Evolutionary conservation across 2,329 filamentous ascomycete genomes (phyloP), one percentile per base, ranked within the genome.

Genomic region (Neurospora sp.): DNA sequence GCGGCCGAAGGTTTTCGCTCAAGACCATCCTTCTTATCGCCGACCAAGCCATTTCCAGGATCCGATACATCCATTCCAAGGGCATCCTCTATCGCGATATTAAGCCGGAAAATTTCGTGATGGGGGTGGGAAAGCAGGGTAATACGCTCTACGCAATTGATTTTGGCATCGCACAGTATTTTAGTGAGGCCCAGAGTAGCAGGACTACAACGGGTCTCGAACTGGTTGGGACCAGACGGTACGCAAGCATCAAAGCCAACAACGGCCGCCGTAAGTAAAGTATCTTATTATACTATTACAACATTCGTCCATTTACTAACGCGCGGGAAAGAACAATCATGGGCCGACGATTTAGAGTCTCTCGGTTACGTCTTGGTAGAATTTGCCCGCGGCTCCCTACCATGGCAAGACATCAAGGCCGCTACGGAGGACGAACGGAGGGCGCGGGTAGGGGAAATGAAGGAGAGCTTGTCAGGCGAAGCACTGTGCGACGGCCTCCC

Each of bases 101-200:
- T 85, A 98, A 98, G 86, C 95, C 96, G 19, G 95, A 98, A 85
- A 98, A 98, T 87, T 98, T 98, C 84, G 86, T 97, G 67, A 97
- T 97, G 93, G 94, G 94, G 73, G 97, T 97, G 77, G 95, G 94
- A 78, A 97, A 97, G 88, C 92, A 94, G 79, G 95, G 95, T 73
- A 98, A 98, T 84, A 94, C 97, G 84, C 94, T 98, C 85, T 97
- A 98, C 77, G 94, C 97, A 67, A 97, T 98, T 77, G 96, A 98
- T 83, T 98, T 98, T 77, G 95, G 96, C 85, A 86, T 98, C 75
- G 95, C 96, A 79, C 97, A 97, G 91, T 97, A 98, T 85, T 98
- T 97, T 85, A 90, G 93, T 75, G 95, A 98, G 86, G 94, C 95
- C 71, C 97, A 97, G 90, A 97, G 94, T 71, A 93, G 97, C 83